Conservation (phyloP, 495 filamentous ascomycete genomes). For the Aspergillus affinis region DNA sequence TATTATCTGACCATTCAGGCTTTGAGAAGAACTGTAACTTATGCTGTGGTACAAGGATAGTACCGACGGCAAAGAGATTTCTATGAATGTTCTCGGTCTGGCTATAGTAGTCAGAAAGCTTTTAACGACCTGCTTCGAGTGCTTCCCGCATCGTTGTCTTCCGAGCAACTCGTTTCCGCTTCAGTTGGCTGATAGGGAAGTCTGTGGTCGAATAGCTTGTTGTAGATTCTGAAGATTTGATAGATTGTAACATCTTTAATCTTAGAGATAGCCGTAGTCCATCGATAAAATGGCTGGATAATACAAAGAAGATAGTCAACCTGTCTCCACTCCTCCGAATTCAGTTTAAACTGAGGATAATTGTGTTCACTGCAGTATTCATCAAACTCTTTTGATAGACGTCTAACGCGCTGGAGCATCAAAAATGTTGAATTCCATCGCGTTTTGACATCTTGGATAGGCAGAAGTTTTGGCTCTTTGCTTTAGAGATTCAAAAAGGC, state of each 20-base stretch:
- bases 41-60: no score
- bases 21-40: no score
- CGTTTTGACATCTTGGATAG: conserved; percentile 23
- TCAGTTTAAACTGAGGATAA: conserved; percentile 10
- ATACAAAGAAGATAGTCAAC: conserved; percentile 23
- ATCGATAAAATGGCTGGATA: conserved; percentile 17
- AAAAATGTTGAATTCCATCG: conserved; percentile 1
- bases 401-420: conserved; percentile 21
- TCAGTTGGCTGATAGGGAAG: background rate
- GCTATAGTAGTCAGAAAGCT: conserved; percentile 1
- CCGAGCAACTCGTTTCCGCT: conserved; percentile 3
- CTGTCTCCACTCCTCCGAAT: conserved; percentile 18
- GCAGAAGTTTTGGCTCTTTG: conserved; percentile 17
- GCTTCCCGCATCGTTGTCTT: background rate
- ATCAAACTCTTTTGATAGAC: conserved; percentile 14
- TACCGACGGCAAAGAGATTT: background rate
- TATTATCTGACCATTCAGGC: background rate
- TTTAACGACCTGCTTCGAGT: background rate
- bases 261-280: conserved; percentile 12
- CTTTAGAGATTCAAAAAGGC: conserved; percentile 12
- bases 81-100: background rate
- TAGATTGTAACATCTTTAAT: conserved; percentile 20
- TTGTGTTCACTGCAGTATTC: conserved; percentile 15
- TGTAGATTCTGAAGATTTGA: conserved; percentile 20
- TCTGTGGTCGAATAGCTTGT: conserved; percentile 13